These are phyloP conservation scores for Yarrowia deformans DNA, from an alignment of 805 yeast genomes.

Conservation along the genomic window DNA sequence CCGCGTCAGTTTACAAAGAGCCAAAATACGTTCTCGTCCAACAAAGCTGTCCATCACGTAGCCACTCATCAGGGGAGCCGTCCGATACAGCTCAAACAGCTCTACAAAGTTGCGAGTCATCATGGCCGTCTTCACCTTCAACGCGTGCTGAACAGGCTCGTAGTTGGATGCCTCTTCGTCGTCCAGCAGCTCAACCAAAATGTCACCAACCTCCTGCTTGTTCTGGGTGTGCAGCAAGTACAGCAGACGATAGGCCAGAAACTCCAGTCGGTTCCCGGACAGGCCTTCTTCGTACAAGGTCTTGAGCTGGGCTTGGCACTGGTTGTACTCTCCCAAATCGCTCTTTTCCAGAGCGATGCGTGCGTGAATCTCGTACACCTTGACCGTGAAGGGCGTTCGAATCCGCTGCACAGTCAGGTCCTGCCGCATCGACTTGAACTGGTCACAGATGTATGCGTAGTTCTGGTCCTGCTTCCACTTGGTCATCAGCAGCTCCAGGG, in stretches of 20 bases:
- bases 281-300: conserved; percentile 61
- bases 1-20: conserved; percentile 63
- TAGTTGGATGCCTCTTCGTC: conserved; percentile 41
- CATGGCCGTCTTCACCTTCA: conserved; percentile 51
- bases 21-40: conserved; percentile 63
- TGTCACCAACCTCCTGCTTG: conserved; percentile 59
- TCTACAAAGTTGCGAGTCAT: conserved; percentile 59
- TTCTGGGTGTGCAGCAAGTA: conserved; percentile 80
- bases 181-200: conserved; percentile 47
- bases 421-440: conserved; percentile 89
- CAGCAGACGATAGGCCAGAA: conserved; percentile 72
- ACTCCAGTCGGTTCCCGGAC: conserved; percentile 61
- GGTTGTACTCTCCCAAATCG: conserved; percentile 94
- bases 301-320: conserved; percentile 84
- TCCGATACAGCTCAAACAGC: conserved; percentile 57
- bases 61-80: conserved; percentile 55
- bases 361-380: conserved; percentile 86
- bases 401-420: conserved; percentile 92
- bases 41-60: conserved; percentile 62
- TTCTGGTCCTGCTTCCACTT: conserved; percentile 62
- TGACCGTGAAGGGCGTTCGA: conserved; percentile 74
- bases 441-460: conserved; percentile 85
- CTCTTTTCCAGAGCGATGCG: conserved; percentile 81
- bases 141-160: conserved; percentile 50
- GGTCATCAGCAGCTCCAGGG: conserved; percentile 61